These are phyloP conservation scores for Lycium barbarum DNA, from an alignment of 257 asterid species.

Conservation along the genomic window DNA sequence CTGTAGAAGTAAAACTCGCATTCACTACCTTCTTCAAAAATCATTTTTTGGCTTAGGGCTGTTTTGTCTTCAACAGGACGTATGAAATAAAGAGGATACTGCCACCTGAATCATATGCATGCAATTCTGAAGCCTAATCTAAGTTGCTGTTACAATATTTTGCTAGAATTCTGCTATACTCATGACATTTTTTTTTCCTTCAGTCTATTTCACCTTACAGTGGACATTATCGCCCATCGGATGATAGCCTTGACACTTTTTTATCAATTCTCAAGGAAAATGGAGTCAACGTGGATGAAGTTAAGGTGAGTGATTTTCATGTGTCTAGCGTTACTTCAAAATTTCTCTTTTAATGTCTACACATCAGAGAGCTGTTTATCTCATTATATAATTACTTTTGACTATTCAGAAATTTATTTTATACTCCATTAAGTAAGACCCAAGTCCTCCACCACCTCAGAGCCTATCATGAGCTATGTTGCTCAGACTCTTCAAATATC, in stretches of 20 bases:
- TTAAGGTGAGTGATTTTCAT: slow-evolving; percentile 60
- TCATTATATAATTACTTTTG: neutral
- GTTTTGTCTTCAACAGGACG: neutral
- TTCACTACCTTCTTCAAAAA: neutral
- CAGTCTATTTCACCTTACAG: slow-evolving; percentile 95
- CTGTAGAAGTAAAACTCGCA: neutral
- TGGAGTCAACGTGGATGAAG: slow-evolving; percentile 69
- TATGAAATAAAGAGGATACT: neutral
- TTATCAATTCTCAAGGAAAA: slow-evolving; percentile 68
- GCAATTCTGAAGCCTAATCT: neutral
- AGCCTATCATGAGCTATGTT: neutral
- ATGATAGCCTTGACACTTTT: slow-evolving; percentile 73
- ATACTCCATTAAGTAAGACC: neutral
- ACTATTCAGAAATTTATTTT: neutral
- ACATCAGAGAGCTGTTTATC: neutral
- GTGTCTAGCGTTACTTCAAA: neutral
- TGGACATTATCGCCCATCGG: slow-evolving; percentile 95
- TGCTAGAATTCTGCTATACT: slow-evolving; percentile 9
- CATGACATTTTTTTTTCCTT: slow-evolving; percentile 1
- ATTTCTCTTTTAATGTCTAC: neutral
- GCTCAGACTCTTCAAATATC: neutral
- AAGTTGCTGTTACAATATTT: neutral
- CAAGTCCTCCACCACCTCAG: neutral
- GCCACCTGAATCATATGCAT: neutral
- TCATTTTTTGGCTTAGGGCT: neutral